phyloP scores from a whole-genome alignment of 164 flowering plant species.

The Vitis cinerea region DNA sequence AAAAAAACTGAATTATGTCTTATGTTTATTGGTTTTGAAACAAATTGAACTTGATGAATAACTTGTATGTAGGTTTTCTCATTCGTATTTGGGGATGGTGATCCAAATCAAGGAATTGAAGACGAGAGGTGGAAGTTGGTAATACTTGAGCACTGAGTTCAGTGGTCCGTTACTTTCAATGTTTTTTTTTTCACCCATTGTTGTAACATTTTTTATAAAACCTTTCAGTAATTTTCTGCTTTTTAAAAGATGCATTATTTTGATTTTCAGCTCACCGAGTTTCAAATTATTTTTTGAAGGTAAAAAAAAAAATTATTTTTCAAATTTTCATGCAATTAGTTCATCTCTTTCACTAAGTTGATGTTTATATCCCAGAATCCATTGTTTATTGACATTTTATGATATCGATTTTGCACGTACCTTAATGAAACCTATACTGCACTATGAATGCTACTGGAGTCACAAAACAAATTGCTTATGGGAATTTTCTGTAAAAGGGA shows the following conservation, averaged over 20 bases:
- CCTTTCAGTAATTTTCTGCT: background rate
- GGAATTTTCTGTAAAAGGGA: no score
- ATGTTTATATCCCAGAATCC: no score
- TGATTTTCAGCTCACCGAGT: no score
- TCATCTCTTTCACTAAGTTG: no score
- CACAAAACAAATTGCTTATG: no score
- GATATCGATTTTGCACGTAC: no score
- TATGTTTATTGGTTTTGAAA: background rate
- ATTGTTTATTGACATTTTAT: no score
- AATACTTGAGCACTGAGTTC: slow-evolving; percentile 54
- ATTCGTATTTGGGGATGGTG: slow-evolving; percentile 98
- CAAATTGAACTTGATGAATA: slow-evolving; percentile 6
- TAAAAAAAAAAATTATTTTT: no score
- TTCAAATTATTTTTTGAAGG: no score
- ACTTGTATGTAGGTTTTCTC: slow-evolving; percentile 74
- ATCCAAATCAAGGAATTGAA: slow-evolving; percentile 99
- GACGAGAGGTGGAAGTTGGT: slow-evolving; percentile 99
- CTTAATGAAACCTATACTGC: no score
- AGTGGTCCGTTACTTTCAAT: slow-evolving; percentile 45
- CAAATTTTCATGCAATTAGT: no score
- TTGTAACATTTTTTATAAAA: background rate
- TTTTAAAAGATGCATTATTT: background rate
- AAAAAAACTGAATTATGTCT: slow-evolving; percentile 2
- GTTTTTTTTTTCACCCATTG: slow-evolving; percentile 8
- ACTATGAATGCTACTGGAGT: no score